Base-by-base conservation (phyloP, 768 basidiomycete genomes). In the Psilocybe tampanensis region DNA sequence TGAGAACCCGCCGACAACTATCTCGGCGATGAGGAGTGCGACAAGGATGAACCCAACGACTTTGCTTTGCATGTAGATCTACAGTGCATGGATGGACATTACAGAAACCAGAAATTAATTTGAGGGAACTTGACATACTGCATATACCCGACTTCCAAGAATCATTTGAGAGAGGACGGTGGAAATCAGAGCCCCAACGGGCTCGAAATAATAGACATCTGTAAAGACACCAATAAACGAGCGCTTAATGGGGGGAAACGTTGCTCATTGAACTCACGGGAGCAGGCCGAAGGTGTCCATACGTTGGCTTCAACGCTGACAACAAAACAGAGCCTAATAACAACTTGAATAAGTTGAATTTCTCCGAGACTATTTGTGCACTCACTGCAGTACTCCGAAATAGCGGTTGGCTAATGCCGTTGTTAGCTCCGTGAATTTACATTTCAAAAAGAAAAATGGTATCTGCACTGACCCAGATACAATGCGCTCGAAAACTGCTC, bases 141-240 rank as follows among this genome's bases (percentile, higher is more conserved):
- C 66, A 52, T 63, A 67, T 39, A 69, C 66, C 19, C 66, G 61
- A 43, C 56, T 57, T 8, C 68, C 68, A 45, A 69, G 50, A 19
- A 69, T 67, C 18, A 65, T 43, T 43, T 69, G 68, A 15, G 68
- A 67, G 12, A 69, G 43, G 17, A 66, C 55, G 18, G 66, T 67
- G 3, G 64, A 67, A 2, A 69, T 65, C 1, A 69, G 50, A 22
- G 66, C 63, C 8, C 68, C 63, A 2, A 69, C 64, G 8, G 68
- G 68, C 52, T 67, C 56, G 53, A 62, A 66, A n/a, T 32, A 58
- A 51, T 58, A 67, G 19, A 67, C 59, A 34, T 61, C 66, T 69
- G 33, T 18, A 9, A 26, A 34, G 36, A 26, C 15, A 6, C 19
- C 21, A 18, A 9, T 29, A 41, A 26, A 32, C 13, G 19, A 19